These are phyloP conservation scores for Ceratobasidium sp. DNA, from an alignment of 1,284 basidiomycete species.

Conservation along the genomic window DNA sequence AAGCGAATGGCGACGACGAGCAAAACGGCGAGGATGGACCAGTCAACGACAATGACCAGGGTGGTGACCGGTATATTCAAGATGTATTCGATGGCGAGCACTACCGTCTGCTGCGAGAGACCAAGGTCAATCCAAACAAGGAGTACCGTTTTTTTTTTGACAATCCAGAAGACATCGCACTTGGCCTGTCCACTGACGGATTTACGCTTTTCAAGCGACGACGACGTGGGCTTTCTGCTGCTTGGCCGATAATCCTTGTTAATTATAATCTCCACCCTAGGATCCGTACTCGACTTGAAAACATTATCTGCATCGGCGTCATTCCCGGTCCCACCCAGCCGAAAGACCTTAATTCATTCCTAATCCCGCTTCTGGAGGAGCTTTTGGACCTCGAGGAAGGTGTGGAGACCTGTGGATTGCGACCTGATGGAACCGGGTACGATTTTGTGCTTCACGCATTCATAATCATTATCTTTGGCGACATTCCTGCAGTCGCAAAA, in stretches of 20 bases:
- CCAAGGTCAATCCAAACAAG: constrained; percentile 43
- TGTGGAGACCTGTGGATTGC: constrained; percentile 1
- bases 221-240: constrained; percentile 47
- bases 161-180: too few relatives aligned
- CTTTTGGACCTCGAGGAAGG: constrained; percentile 28
- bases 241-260: constrained; percentile 41
- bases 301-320: constrained; percentile 38
- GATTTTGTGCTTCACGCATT: constrained; percentile 42
- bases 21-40: too few relatives aligned
- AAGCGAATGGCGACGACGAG: too few relatives aligned
- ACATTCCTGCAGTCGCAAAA: constrained; percentile 48
- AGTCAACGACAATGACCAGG: too few relatives aligned
- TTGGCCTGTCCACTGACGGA: constrained; percentile 51
- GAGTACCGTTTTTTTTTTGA: constrained; percentile 47
- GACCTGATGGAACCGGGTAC: not conserved
- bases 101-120: constrained; percentile 13
- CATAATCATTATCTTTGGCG: constrained; percentile 42
- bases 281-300: constrained; percentile 20
- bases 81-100: constrained; percentile 43
- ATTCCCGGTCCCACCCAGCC: constrained; percentile 37
- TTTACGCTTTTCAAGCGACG: constrained; percentile 51
- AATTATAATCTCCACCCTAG: constrained; percentile 40
- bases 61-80: too few relatives aligned
- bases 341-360: constrained; percentile 39
- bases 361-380: constrained; percentile 36